phyloP scores from a whole-genome alignment of 1,284 basidiomycete genomes.

The Chondrostereum purpureum region DNA sequence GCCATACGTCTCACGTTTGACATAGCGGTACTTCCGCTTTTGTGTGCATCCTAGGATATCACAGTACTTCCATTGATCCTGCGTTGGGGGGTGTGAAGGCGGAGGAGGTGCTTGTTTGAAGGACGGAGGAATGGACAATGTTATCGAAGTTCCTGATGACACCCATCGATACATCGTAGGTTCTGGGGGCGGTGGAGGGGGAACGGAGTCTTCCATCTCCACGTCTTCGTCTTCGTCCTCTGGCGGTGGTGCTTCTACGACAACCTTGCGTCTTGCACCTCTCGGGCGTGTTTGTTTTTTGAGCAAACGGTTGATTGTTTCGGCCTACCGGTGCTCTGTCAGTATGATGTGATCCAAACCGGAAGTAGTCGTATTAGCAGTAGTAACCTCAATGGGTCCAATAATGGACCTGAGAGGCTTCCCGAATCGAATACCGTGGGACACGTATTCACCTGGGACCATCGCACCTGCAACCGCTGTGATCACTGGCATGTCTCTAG shows the following conservation, averaged over 20 bases:
- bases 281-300: conserved; percentile 79
- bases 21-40: background rate
- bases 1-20: background rate
- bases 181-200: background rate
- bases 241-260: conserved; percentile 3
- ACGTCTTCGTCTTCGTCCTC: conserved; percentile 16
- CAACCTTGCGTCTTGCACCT: conserved; percentile 10
- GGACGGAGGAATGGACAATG: background rate
- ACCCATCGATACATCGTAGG: conserved; percentile 4
- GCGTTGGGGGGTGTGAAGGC: background rate
- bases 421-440: too few species aligned
- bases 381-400: too few species aligned
- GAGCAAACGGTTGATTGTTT: conserved; percentile 86
- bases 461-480: too few species aligned
- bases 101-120: background rate
- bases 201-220: conserved; percentile 15
- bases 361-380: background rate
- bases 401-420: too few species aligned
- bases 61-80: background rate
- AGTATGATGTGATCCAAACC: conserved; percentile 7
- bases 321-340: conserved; percentile 47
- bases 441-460: background rate
- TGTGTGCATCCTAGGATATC: background rate
- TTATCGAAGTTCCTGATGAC: background rate
- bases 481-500: too few species aligned